Evolutionary conservation across 2,329 filamentous ascomycete genomes (phyloP).

Genomic region (Phialocephala subalpina): DNA sequence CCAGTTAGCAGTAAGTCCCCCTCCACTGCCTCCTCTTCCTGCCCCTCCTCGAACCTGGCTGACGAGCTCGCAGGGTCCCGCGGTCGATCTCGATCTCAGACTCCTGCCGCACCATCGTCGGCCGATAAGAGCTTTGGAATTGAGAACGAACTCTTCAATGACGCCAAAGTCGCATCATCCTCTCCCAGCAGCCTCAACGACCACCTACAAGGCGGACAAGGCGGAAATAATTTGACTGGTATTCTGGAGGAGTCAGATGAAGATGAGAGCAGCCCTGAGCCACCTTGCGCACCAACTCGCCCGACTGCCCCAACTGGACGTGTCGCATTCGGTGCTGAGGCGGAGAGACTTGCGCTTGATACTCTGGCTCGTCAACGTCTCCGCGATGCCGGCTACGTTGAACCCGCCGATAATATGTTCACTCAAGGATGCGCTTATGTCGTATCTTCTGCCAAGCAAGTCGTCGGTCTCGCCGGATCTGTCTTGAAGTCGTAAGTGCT

Average conservation of each 20-base stretch:
- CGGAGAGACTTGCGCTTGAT: conserved; percentile 5
- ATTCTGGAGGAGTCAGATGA: conserved; percentile 26
- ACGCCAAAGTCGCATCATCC: conserved; percentile 44
- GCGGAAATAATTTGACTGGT: no score
- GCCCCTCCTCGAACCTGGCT: conserved; percentile 1
- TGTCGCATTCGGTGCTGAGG: conserved; percentile 1
- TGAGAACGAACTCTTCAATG: conserved; percentile 47
- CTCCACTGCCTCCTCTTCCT: neutral
- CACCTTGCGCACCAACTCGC: conserved; percentile 1
- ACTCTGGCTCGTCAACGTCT: conserved; percentile 9
- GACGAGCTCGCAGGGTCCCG: conserved; percentile 7
- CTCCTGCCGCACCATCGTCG: conserved; percentile 9
- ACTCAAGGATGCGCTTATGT: neutral
- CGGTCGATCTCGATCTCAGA: conserved; percentile 7
- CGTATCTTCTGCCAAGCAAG: neutral
- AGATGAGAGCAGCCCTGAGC: conserved; percentile 15
- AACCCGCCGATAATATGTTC: neutral
- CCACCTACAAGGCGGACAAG: conserved; percentile 24
- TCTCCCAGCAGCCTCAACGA: conserved; percentile 12
- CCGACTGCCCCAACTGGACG: neutral
- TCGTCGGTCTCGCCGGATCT: neutral
- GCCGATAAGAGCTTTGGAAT: conserved; percentile 44
- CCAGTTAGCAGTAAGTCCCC: conserved; percentile 21
- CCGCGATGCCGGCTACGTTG: neutral
- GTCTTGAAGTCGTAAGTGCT: conserved; percentile 4